Base-by-base conservation (phyloP, 1,284 basidiomycete species). In the Sporisorium scitamineum region DNA sequence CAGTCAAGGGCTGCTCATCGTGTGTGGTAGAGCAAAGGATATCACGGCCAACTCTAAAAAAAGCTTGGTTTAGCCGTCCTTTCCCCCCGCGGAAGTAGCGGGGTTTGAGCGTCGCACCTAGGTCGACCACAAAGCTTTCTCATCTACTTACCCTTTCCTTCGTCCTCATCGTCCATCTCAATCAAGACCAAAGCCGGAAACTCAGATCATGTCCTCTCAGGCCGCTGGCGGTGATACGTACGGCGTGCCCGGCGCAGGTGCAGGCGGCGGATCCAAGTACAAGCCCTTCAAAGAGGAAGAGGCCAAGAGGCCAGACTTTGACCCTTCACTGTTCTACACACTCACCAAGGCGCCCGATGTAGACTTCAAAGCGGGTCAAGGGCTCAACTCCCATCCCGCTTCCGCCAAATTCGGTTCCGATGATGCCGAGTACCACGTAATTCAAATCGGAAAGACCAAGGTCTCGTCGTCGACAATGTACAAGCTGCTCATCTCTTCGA, bases 401-500 rank as follows among this genome's bases (percentile, higher is more conserved):
- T 60, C 74, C 0, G 32, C 54, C 7, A 42, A 16, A 0, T 63
- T 70, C n/a, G 59, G 50, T 4, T 53, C 76, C 2, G 74, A 74
- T 22, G 55, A 72, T 24, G 65, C 78, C 18, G 34, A 48, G 34
- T 82, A 59, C 58, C 62, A 73, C 41, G 67, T 79, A 22, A 75
- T 82, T 24, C 65, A 80, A 41, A 61, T 75, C 10, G 73, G 70
- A 31, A 75, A 74, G 63, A 80, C 77, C 20, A 62, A 76, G 24
- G 71, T 82, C 3, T 41, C 61, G 5, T 27, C 72, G 1, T 48
- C 57, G 1, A 63, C 68, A 10, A 61, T 82, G 54, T 81, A 81
- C 71, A 80, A 80, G 69, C 64, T 80, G 26, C 71, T 82, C 71
- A 54, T 79, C 18, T 77, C 77, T 6, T 75, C 70, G 1, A 80